phyloP scores from a whole-genome alignment of 2,329 filamentous ascomycete species.

The Akanthomyces muscarius region DNA sequence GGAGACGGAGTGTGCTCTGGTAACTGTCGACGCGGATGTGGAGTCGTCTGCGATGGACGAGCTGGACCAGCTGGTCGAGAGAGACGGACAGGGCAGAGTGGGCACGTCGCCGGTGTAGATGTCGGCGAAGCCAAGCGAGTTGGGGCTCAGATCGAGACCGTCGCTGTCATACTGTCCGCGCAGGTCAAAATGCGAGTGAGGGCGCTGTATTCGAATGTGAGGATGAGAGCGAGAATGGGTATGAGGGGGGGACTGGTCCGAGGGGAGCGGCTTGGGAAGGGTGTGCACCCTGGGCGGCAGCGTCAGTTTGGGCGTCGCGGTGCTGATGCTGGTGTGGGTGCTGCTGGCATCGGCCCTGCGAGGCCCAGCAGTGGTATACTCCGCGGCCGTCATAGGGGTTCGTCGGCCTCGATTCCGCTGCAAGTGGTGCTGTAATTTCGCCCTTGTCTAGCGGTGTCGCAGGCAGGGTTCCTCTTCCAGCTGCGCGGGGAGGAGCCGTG shows the following conservation, averaged over 20 bases:
- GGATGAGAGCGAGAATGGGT: constrained; percentile 5
- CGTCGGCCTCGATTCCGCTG: too few relatives aligned
- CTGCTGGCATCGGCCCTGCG: neutral
- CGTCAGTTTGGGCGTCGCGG: neutral
- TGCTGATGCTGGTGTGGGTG: neutral
- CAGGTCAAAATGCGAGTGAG: constrained; percentile 15
- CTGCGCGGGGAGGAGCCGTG: neutral
- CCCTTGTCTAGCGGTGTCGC: neutral
- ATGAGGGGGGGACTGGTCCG: constrained; percentile 15
- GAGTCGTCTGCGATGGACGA: constrained; percentile 18
- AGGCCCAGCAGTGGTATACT: neutral
- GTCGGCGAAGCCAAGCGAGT: constrained; percentile 11
- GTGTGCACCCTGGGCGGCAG: constrained; percentile 15
- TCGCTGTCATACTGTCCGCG: constrained; percentile 13
- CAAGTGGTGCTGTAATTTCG: neutral
- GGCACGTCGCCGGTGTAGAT: neutral
- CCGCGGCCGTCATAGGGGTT: neutral
- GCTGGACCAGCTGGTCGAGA: constrained; percentile 16
- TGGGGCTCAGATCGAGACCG: constrained; percentile 7
- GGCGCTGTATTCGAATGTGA: constrained; percentile 17
- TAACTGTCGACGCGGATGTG: constrained; percentile 13
- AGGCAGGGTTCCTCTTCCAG: neutral
- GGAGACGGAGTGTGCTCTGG: constrained; percentile 18
- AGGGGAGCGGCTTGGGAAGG: constrained; percentile 14
- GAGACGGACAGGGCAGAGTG: constrained; percentile 1